phyloP scores from a whole-genome alignment of 2,329 filamentous ascomycete species.

The Neopestalotiopsis clavispora region DNA sequence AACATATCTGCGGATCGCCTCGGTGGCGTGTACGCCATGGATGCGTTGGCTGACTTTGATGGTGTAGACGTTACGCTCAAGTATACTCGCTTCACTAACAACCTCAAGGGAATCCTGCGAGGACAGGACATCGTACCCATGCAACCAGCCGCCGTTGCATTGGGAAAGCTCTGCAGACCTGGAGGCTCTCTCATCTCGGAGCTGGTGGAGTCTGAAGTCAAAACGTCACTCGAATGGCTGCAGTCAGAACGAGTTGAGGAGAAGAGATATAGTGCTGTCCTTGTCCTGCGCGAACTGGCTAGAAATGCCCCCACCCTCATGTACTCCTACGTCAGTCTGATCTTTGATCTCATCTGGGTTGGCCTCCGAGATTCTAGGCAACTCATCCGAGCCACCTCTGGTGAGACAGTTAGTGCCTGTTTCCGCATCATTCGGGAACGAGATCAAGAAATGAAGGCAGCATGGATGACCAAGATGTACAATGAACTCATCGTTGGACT shows the following conservation, averaged over 20 bases:
- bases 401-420: slow-evolving; percentile 91
- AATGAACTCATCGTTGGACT: slow-evolving; percentile 83
- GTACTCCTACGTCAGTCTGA: slow-evolving; percentile 92
- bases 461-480: slow-evolving; percentile 91
- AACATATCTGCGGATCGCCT: slow-evolving; percentile 87
- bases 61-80: slow-evolving; percentile 92
- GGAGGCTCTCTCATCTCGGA: slow-evolving; percentile 94
- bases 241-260: slow-evolving; percentile 95
- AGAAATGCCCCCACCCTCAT: slow-evolving; percentile 93
- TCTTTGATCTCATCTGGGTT: slow-evolving; percentile 96
- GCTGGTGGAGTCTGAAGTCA: slow-evolving; percentile 94
- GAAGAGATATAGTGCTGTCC: slow-evolving; percentile 87
- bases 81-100: slow-evolving; percentile 91
- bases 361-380: slow-evolving; percentile 88
- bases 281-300: slow-evolving; percentile 88
- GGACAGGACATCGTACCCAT: slow-evolving; percentile 92
- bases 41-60: slow-evolving; percentile 93
- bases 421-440: slow-evolving; percentile 95
- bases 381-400: slow-evolving; percentile 88
- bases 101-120: slow-evolving; percentile 83
- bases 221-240: slow-evolving; percentile 94
- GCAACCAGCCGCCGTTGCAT: slow-evolving; percentile 84
- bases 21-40: slow-evolving; percentile 89
- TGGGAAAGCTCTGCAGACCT: slow-evolving; percentile 89
- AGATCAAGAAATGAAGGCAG: slow-evolving; percentile 84